Percentiles rank a stretch among this genome's conserved stretches.
Conservation (phyloP, 331 rosid genomes). For the Telfairia occidentalis region DNA sequence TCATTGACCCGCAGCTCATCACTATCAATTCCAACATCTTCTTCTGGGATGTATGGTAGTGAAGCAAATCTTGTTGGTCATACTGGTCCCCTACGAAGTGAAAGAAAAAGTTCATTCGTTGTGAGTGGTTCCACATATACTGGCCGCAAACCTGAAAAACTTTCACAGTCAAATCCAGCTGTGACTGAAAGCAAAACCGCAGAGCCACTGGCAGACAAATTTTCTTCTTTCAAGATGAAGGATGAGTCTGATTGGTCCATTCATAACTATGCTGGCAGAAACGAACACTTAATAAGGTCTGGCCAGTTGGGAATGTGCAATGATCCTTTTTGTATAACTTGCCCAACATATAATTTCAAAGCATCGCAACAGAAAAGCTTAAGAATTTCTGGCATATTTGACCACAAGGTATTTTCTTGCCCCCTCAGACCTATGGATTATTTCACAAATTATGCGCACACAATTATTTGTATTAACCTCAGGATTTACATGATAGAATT, state of each 20-base stretch:
- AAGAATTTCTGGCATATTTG: constrained; percentile 36
- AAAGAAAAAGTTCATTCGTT: constrained; percentile 32
- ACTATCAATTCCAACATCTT: constrained; percentile 38
- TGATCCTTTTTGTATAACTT: constrained; percentile 83
- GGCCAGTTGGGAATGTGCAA: constrained; percentile 84
- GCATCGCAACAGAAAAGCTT: constrained; percentile 26
- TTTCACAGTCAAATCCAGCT: constrained; percentile 18
- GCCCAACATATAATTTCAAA: constrained; percentile 52
- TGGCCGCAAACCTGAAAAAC: constrained; percentile 26
- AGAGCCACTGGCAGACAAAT: constrained; percentile 25
- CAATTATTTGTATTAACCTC: neutral
- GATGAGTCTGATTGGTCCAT: constrained; percentile 29
- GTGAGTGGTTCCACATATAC: constrained; percentile 61
- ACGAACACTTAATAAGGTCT: constrained; percentile 68
- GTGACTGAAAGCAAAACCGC: constrained; percentile 22
- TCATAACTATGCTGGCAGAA: constrained; percentile 25
- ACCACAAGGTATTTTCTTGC: constrained; percentile 39
- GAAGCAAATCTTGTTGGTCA: constrained; percentile 47
- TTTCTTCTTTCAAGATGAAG: constrained; percentile 22
- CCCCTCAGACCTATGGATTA: neutral
- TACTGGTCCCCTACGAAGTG: constrained; percentile 67
- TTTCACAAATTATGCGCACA: neutral
- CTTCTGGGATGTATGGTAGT: constrained; percentile 35
- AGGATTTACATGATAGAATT: neutral
- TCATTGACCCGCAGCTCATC: constrained; percentile 51